Conservation (phyloP, 352 stramenopile species). For the Globisporangium camurandrum region DNA sequence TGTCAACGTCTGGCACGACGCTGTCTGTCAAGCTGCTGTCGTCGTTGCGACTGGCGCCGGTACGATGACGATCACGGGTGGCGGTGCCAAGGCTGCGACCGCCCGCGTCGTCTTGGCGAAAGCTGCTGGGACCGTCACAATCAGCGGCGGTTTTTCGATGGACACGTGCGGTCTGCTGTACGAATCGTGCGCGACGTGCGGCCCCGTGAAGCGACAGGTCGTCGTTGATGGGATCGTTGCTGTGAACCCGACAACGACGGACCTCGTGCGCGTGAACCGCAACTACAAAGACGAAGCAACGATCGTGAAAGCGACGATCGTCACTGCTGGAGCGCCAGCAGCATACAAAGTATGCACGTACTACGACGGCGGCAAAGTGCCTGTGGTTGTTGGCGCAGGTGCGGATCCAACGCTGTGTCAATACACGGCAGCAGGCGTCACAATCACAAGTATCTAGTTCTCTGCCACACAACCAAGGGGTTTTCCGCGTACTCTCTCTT, state of each 20-base stretch:
- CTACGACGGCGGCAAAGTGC: slow-evolving; percentile 21
- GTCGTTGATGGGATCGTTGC: slow-evolving; percentile 38
- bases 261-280: slow-evolving; percentile 57
- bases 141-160: slow-evolving; percentile 48
- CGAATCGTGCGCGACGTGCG: slow-evolving; percentile 57
- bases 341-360: slow-evolving; percentile 19
- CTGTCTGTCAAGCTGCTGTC: slow-evolving; percentile 41
- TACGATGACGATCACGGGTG: slow-evolving; percentile 47
- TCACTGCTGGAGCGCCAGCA: slow-evolving; percentile 14
- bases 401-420: slow-evolving; percentile 18
- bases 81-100: slow-evolving; percentile 35
- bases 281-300: slow-evolving; percentile 65
- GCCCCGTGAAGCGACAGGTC: slow-evolving; percentile 45
- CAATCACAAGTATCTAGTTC: no score
- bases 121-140: slow-evolving; percentile 34
- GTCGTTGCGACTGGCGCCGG: slow-evolving; percentile 44
- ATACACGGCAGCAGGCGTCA: slow-evolving; percentile 21
- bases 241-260: slow-evolving; percentile 38
- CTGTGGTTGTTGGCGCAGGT: slow-evolving; percentile 21
- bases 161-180: slow-evolving; percentile 37
- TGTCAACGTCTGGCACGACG: slow-evolving; percentile 52
- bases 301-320: slow-evolving; percentile 35
- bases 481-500: no score
- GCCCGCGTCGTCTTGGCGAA: slow-evolving; percentile 38
- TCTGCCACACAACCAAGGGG: no score